Conservation (phyloP, 2,329 filamentous ascomycete species). For the Sporothrix brunneoviolacea region DNA sequence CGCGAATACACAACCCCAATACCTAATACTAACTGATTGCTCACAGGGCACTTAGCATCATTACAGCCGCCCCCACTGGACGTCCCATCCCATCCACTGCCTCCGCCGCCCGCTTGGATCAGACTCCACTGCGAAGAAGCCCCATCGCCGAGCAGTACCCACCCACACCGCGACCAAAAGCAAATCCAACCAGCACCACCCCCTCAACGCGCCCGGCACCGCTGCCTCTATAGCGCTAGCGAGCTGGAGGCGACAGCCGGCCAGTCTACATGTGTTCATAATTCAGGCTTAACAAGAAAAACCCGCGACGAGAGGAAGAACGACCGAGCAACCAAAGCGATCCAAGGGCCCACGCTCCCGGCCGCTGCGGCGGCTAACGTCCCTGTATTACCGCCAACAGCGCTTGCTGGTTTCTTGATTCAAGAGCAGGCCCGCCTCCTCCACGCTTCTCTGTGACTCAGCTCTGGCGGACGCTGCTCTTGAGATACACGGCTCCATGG, state of each 20-base stretch:
- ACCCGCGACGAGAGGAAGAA: neutral
- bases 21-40: constrained; percentile 14
- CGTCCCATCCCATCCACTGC: constrained; percentile 5
- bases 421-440: neutral
- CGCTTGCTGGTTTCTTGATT: neutral
- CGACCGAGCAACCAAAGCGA: neutral
- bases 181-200: neutral
- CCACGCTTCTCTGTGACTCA: constrained; percentile 12
- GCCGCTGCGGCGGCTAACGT: constrained; percentile 13
- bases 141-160: neutral
- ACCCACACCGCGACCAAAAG: neutral
- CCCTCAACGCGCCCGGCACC: neutral
- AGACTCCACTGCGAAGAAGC: constrained; percentile 2
- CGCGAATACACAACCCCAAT: constrained; percentile 10
- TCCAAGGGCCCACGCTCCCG: constrained; percentile 6
- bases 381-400: constrained; percentile 4
- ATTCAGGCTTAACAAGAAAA: neutral
- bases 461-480: constrained; percentile 6
- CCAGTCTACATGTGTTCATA: constrained; percentile 5
- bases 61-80: constrained; percentile 6
- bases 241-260: neutral
- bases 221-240: neutral
- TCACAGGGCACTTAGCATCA: neutral
- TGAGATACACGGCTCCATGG: constrained; percentile 8
- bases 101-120: constrained; percentile 8